Conservation (phyloP, 2,329 filamentous ascomycete species). For the Aspergillus alliaceus region DNA sequence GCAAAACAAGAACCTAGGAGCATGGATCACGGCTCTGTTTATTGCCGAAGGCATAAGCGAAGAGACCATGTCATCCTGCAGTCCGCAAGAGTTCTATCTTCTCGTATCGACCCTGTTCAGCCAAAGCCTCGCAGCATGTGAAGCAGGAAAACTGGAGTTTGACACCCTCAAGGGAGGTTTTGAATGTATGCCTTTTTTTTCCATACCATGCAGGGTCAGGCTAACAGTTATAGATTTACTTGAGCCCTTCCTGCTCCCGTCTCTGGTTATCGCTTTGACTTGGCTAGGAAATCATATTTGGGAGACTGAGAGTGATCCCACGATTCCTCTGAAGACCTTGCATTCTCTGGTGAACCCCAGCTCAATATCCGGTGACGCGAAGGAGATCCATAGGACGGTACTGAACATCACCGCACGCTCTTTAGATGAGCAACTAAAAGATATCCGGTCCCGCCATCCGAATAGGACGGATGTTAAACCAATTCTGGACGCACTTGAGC, state of each 20-base stretch:
- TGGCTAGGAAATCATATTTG: constrained; percentile 61
- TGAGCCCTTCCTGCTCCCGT: constrained; percentile 63
- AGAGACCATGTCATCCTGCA: constrained; percentile 64
- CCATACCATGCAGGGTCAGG: neutral
- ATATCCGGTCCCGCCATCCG: constrained; percentile 50
- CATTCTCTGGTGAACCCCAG: constrained; percentile 57
- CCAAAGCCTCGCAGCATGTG: constrained; percentile 60
- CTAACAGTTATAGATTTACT: constrained; percentile 51
- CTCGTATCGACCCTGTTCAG: constrained; percentile 63
- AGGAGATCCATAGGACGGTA: constrained; percentile 61
- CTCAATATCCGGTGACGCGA: constrained; percentile 59
- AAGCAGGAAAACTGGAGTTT: constrained; percentile 54
- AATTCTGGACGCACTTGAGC: constrained; percentile 53
- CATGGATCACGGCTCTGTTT: constrained; percentile 63
- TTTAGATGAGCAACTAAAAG: constrained; percentile 54
- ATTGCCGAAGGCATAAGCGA: constrained; percentile 64
- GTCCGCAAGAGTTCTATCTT: constrained; percentile 64
- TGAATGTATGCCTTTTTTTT: constrained; percentile 51
- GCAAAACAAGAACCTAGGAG: constrained; percentile 57
- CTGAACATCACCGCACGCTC: constrained; percentile 55
- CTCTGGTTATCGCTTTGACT: constrained; percentile 57
- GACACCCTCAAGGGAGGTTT: constrained; percentile 62
- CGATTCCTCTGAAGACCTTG: constrained; percentile 56
- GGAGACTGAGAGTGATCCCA: constrained; percentile 49
- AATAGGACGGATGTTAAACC: constrained; percentile 54